Conservation (phyloP, 2,329 filamentous ascomycete genomes). For the Lachnellula hyalina region DNA sequence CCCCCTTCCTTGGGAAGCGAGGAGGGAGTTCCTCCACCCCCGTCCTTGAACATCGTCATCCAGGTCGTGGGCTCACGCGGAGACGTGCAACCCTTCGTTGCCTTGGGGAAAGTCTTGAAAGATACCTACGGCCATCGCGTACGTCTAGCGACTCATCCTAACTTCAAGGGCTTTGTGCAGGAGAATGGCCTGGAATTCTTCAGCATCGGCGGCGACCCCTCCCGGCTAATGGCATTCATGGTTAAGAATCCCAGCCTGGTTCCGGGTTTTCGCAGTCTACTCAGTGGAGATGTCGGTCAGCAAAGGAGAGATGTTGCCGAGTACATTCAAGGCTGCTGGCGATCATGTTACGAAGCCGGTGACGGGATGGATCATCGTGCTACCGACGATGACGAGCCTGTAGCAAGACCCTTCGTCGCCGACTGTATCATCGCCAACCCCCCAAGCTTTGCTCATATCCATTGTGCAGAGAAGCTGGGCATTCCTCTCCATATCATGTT, state of each 20-base stretch:
- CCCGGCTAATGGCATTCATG: slow-evolving; percentile 84
- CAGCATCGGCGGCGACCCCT: slow-evolving; percentile 71
- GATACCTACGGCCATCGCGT: slow-evolving; percentile 66
- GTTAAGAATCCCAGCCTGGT: slow-evolving; percentile 74
- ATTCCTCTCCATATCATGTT: slow-evolving; percentile 84
- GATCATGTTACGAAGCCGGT: slow-evolving; percentile 67
- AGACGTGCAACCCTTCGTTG: slow-evolving; percentile 75
- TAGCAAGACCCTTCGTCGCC: slow-evolving; percentile 57
- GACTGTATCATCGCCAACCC: slow-evolving; percentile 86
- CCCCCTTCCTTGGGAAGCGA: slow-evolving; percentile 63
- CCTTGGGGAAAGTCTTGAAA: slow-evolving; percentile 66
- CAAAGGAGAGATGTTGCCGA: slow-evolving; percentile 67
- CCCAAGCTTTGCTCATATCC: slow-evolving; percentile 70
- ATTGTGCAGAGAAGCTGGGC: slow-evolving; percentile 73
- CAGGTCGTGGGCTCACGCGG: slow-evolving; percentile 79
- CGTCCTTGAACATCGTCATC: slow-evolving; percentile 66
- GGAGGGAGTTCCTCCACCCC: slow-evolving; percentile 42
- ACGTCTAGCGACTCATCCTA: slow-evolving; percentile 72
- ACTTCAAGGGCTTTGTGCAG: slow-evolving; percentile 70
- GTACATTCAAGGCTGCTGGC: slow-evolving; percentile 81
- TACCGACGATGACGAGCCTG: slow-evolving; percentile 61
- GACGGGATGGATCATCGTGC: slow-evolving; percentile 59
- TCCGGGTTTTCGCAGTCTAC: slow-evolving; percentile 66
- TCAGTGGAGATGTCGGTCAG: slow-evolving; percentile 65
- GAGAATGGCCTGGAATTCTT: slow-evolving; percentile 76